A percentile compares a stretch with the other conserved stretches of the same genome.
Evolutionary conservation across 2,329 filamentous ascomycete genomes (phyloP).

Genomic region (Delphinella strobiligena): DNA sequence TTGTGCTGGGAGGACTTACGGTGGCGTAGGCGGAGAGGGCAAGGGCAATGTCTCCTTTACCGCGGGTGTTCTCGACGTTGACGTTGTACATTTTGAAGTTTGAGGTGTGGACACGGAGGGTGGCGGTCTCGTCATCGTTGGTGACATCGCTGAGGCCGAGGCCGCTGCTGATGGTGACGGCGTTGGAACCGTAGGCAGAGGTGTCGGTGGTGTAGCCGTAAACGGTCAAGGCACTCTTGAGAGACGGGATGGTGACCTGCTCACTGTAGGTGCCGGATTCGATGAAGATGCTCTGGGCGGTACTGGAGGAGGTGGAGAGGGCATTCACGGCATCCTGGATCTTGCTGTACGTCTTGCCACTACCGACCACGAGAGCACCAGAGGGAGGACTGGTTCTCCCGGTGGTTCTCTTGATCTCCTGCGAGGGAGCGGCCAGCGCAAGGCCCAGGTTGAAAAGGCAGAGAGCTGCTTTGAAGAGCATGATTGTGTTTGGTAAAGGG

Average conservation of each 20-base stretch:
- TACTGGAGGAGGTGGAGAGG: conserved; percentile 39
- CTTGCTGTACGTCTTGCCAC: conserved; percentile 29
- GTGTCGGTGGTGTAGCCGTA: conserved; percentile 48
- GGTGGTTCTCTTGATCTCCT: conserved; percentile 8
- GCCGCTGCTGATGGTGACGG: conserved; percentile 42
- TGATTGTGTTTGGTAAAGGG: neutral
- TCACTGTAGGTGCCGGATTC: conserved; percentile 48
- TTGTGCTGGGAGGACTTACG: conserved; percentile 9
- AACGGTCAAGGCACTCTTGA: conserved; percentile 39
- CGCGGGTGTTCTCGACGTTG: conserved; percentile 41
- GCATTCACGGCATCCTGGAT: conserved; percentile 48
- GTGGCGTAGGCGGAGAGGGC: conserved; percentile 40
- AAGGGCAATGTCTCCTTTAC: conserved; percentile 39
- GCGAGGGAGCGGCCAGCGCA: conserved; percentile 12
- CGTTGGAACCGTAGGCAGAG: conserved; percentile 41
- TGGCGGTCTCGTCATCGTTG: conserved; percentile 43
- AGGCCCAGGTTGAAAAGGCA: conserved; percentile 10
- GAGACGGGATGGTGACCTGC: conserved; percentile 42
- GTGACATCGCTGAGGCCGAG: conserved; percentile 35
- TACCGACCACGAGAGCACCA: conserved; percentile 39
- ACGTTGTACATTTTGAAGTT: conserved; percentile 53
- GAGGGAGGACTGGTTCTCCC: conserved; percentile 34
- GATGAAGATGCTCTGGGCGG: conserved; percentile 51
- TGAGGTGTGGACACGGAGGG: conserved; percentile 34
- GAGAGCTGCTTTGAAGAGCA: conserved; percentile 10